Evolutionary conservation across 2,329 filamentous ascomycete species (phyloP), one percentile per base, ranked within the genome.

Genomic region (Geosmithia putterillii): DNA sequence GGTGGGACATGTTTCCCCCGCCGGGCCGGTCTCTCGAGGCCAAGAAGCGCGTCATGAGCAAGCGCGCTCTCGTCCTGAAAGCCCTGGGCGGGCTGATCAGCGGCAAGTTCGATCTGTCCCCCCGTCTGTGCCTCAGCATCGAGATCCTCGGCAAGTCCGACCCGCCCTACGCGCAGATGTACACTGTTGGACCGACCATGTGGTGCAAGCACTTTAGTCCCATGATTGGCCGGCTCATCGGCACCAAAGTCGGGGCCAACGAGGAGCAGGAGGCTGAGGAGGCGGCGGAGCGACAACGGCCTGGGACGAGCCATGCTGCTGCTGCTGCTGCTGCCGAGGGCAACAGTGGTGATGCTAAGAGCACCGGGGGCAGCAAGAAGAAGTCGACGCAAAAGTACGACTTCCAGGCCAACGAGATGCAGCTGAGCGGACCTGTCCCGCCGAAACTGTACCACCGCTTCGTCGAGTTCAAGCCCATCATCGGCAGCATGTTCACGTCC

Each of bases 321-420:
- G n/a, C n/a, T n/a, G n/a, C n/a, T n/a, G n/a, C n/a, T n/a, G n/a
- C n/a, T n/a, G n/a, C 18, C 7, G 14, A 32, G 4, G 14, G 8
- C 17, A 14, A 35, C 12, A 41, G 8, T 44, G 4, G 17, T 10
- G 14, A 18, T n/a, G n/a, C n/a, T n/a, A n/a, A n/a, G n/a, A n/a
- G n/a, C 20, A 38, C 19, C 17, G 22, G 7, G 8, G 34, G 4
- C 20, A 6, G 7, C 7, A 21, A 23, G 14, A 22, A 9, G 32
- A 21, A 19, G 22, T 12, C 34, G 34, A 39, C 20, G 19, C 38
- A 21, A 9, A 45, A 21, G 1, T 4, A 1, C 54, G 89, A 85
- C 61, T 96, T 96, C 63, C 89, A 95, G 70, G 86, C 90, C 35
- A 89, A 87, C 58, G 84, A 95, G 59, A 80, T 95, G 54, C 90